phyloP scores from a whole-genome alignment of 805 yeast species.

The Nematodospora valgi region DNA sequence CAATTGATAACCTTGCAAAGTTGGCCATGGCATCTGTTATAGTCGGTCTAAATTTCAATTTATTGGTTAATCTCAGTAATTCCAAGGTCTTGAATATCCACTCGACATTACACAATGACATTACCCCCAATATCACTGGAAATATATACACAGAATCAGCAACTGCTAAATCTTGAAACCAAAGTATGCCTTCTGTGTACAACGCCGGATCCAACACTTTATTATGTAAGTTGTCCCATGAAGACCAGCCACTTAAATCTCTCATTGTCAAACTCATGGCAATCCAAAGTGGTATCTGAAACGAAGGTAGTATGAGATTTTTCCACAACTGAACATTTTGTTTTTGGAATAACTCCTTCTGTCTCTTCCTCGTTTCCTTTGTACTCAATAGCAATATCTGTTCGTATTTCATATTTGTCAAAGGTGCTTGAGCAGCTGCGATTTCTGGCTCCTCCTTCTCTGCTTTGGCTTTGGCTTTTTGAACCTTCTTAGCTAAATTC shows the following conservation, averaged over 20 bases:
- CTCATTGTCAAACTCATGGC: conserved; percentile 73
- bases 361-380: conserved; percentile 76
- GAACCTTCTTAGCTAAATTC: conserved; percentile 49
- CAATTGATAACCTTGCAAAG: conserved; percentile 68
- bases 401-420: conserved; percentile 59
- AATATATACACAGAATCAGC: conserved; percentile 60
- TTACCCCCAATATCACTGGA: conserved; percentile 69
- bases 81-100: conserved; percentile 71
- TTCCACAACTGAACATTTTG: conserved; percentile 79
- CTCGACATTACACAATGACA: conserved; percentile 76
- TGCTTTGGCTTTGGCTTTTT: conserved; percentile 24
- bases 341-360: conserved; percentile 63
- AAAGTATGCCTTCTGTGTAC: conserved; percentile 51
- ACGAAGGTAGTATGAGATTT: conserved; percentile 65
- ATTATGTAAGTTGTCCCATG: conserved; percentile 39
- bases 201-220: conserved; percentile 50
- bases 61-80: conserved; percentile 40
- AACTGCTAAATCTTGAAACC: conserved; percentile 60
- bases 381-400: conserved; percentile 72
- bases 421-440: conserved; percentile 13
- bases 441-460: conserved; percentile 9
- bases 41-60: conserved; percentile 50
- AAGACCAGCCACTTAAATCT: conserved; percentile 66
- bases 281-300: conserved; percentile 88
- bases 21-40: conserved; percentile 63